These are phyloP conservation scores for Mrakia hoshinonis DNA, from an alignment of 768 basidiomycete species.

Conservation along the genomic window DNA sequence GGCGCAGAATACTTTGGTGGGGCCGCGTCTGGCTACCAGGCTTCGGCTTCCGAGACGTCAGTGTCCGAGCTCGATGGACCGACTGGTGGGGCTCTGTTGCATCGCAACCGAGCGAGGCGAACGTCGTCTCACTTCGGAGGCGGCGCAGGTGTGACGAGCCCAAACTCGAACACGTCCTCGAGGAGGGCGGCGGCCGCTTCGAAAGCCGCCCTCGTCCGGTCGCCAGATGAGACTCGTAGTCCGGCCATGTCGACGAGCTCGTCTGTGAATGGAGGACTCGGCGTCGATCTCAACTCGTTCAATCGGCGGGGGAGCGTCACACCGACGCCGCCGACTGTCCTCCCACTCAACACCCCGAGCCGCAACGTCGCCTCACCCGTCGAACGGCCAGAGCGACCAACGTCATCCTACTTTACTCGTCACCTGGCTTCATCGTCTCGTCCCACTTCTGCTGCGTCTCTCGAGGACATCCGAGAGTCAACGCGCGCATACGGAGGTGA, in stretches of 20 bases:
- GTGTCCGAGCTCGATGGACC: conserved; percentile 10
- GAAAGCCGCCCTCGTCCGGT: not conserved
- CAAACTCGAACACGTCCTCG: conserved; percentile 2
- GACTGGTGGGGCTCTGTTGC: not conserved
- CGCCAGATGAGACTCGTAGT: not conserved
- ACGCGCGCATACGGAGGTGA: conserved; percentile 16
- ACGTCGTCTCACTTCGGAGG: conserved; percentile 7
- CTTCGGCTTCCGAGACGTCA: conserved; percentile 15
- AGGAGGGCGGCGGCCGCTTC: not conserved
- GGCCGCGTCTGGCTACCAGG: conserved; percentile 1
- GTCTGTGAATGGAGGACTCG: not conserved
- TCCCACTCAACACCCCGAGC: not conserved
- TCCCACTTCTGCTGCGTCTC: not conserved
- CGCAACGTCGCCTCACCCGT: not conserved
- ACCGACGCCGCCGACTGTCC: conserved; percentile 21
- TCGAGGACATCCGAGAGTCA: conserved; percentile 23
- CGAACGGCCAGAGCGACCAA: not conserved
- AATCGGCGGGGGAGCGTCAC: conserved; percentile 26
- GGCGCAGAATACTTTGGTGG: conserved; percentile 2
- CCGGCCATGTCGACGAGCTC: not conserved
- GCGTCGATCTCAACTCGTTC: not conserved
- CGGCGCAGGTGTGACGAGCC: conserved; percentile 8
- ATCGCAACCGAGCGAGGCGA: conserved; percentile 4
- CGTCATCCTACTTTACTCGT: conserved; percentile 3
- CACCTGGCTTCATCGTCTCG: not conserved